Evolutionary conservation across 768 basidiomycete species (phyloP).

Genomic region (Suillus luteus): DNA sequence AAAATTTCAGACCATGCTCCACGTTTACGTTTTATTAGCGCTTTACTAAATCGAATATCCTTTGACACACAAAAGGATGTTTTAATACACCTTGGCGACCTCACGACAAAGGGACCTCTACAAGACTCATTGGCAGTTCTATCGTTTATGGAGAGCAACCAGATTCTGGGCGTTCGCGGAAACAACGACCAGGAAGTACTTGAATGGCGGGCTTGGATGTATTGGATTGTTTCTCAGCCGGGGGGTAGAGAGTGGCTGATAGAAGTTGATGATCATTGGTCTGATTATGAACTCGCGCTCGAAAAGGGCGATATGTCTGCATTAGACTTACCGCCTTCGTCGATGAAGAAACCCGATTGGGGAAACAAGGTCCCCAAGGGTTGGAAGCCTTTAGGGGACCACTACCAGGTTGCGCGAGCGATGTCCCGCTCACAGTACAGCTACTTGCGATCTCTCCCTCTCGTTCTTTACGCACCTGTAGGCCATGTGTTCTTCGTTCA

Average conservation of each 20-base stretch:
- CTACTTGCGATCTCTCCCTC: constrained; percentile 78
- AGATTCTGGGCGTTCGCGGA: constrained; percentile 81
- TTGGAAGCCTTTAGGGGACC: constrained; percentile 76
- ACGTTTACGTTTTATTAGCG: constrained; percentile 39
- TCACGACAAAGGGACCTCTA: constrained; percentile 68
- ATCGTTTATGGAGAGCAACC: constrained; percentile 60
- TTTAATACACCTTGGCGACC: constrained; percentile 83
- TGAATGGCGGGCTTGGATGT: constrained; percentile 87
- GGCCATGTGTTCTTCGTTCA: constrained; percentile 81
- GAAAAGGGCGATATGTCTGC: constrained; percentile 31
- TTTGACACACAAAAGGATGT: constrained; percentile 65
- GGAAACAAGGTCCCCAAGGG: constrained; percentile 57
- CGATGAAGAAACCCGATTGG: constrained; percentile 46
- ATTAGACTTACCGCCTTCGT: constrained; percentile 31
- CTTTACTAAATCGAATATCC: constrained; percentile 59
- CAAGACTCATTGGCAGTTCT: constrained; percentile 64
- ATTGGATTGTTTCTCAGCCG: constrained; percentile 63
- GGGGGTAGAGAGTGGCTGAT: constrained; percentile 55
- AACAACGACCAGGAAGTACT: constrained; percentile 93
- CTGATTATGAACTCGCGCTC: constrained; percentile 19
- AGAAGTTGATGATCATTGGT: constrained; percentile 48
- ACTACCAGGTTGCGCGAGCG: constrained; percentile 72
- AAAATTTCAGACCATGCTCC: constrained; percentile 5
- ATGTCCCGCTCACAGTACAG: constrained; percentile 62
- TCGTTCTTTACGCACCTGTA: constrained; percentile 71